A percentile compares a stretch with the other conserved stretches of the same genome.
These are phyloP conservation scores for Suillus subalutaceus DNA, from an alignment of 768 basidiomycete genomes.

Conservation along the genomic window DNA sequence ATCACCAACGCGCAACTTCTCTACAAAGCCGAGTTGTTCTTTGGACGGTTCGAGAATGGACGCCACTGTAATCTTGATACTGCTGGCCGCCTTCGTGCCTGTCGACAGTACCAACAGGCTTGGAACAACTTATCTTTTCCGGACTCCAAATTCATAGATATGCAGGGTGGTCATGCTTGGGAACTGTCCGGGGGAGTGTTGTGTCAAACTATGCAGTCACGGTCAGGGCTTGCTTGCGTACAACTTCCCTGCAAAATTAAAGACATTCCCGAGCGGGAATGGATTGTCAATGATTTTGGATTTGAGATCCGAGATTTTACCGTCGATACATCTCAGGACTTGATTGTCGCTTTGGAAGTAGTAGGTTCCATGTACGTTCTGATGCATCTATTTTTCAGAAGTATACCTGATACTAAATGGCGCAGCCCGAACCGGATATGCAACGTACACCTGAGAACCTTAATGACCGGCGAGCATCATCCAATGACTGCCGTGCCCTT, in stretches of 20 bases:
- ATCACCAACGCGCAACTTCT: slow-evolving; percentile 25
- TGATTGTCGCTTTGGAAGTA: slow-evolving; percentile 35
- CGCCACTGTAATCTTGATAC: slow-evolving; percentile 22
- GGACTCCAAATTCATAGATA: slow-evolving; percentile 16
- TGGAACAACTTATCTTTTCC: slow-evolving; percentile 34
- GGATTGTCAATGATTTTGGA: slow-evolving; percentile 29
- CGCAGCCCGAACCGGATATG: slow-evolving; percentile 22
- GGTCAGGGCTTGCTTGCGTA: slow-evolving; percentile 20
- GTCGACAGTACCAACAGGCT: slow-evolving; percentile 29
- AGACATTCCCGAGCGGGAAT: slow-evolving; percentile 27
- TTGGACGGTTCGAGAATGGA: slow-evolving; percentile 30
- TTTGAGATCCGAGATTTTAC: slow-evolving; percentile 39
- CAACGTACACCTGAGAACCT: slow-evolving; percentile 31
- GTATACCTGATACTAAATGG: slow-evolving; percentile 8
- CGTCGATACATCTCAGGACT: slow-evolving; percentile 39
- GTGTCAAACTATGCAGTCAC: slow-evolving; percentile 26
- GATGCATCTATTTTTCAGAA: neutral
- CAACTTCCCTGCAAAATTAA: slow-evolving; percentile 36
- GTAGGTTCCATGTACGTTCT: slow-evolving; percentile 23
- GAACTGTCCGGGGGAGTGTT: slow-evolving; percentile 40
- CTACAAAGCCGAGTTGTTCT: slow-evolving; percentile 36
- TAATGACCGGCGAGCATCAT: slow-evolving; percentile 34
- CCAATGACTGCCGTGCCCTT: slow-evolving; percentile 19
- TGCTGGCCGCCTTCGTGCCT: slow-evolving; percentile 25
- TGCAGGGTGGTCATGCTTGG: slow-evolving; percentile 30